Base-by-base conservation (phyloP, 768 basidiomycete species). In the Tricholoma hemisulphureum region DNA sequence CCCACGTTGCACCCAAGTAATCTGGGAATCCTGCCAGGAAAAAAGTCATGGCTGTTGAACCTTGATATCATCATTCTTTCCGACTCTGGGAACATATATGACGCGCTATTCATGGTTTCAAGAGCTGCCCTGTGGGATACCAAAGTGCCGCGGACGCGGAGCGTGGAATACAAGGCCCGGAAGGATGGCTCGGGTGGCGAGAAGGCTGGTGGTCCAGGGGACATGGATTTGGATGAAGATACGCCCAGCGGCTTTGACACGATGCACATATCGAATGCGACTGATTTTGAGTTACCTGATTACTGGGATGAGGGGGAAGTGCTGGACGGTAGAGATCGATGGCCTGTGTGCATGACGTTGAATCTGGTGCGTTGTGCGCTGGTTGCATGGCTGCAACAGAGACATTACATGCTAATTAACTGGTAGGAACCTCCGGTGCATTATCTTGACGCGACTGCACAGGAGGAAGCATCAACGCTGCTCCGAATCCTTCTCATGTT, bases 211-310 rank as follows among this genome's bases (percentile, higher is more conserved):
- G 66, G 67, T 24, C 65, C 67, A 10, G 76, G 74, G 13, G 76
- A 80, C 48, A 86, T 86, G 83, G 83, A 89, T 61, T 72, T 83
- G 3, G 85, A 89, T 58, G 69, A 77, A 31, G 73, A 72, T 26
- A 64, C 69, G 16, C 66, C 75, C 35, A 86, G 85, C 60, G 80
- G 83, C 2, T 81, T 90, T 37, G 84, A 85, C 62, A 88, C 85
- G 14, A 76, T 83, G 9, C 71, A 79, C 31, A 70, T 75, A 34
- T 69, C 67, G 21, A 70, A 71, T 8, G 88, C 85, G 10, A 83
- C 84, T 8, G 93, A 95, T 69, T 95, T 95, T 63, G 93, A 95
- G 72, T 78, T 95, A 20, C 80, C 85, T 10, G 93, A 95, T 68
- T 90, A 87, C 60, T 93, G 91, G 90, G 92, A 92, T 64, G 90